Percentiles rank a stretch among this genome's conserved stretches.
These are phyloP conservation scores for Russula virescens DNA, from an alignment of 768 basidiomycete species.

Conservation along the genomic window DNA sequence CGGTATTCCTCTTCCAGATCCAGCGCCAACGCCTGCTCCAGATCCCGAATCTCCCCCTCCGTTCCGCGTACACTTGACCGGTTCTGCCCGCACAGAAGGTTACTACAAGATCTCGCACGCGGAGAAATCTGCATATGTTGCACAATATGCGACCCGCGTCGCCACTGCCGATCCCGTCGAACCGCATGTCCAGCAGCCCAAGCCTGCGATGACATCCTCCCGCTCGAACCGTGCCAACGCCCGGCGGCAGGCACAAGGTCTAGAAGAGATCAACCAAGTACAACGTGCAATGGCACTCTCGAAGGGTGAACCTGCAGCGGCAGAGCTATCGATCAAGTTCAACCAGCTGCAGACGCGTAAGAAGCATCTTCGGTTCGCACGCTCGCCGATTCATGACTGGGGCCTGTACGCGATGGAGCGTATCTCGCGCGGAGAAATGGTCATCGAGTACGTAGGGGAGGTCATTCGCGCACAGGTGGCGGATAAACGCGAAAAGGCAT, in stretches of 20 bases:
- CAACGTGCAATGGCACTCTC: conserved; percentile 73
- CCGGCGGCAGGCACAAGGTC: conserved; percentile 81
- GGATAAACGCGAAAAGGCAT: conserved; percentile 94
- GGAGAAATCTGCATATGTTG: conserved; percentile 88
- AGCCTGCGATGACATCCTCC: conserved; percentile 61
- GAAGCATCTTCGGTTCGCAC: conserved; percentile 93
- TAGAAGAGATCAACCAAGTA: conserved; percentile 93
- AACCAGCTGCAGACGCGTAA: conserved; percentile 97
- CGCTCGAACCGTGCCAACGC: conserved; percentile 91
- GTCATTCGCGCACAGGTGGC: conserved; percentile 92
- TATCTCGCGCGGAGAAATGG: conserved; percentile 93
- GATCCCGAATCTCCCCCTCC: conserved; percentile 41
- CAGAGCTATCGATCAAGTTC: conserved; percentile 85
- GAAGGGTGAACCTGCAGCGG: conserved; percentile 66
- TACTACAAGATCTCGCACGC: conserved; percentile 92
- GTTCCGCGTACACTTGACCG: conserved; percentile 74
- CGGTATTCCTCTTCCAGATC: conserved; percentile 27
- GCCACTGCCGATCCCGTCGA: conserved; percentile 37
- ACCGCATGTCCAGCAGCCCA: conserved; percentile 44
- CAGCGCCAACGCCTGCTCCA: conserved; percentile 28
- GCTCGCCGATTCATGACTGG: conserved; percentile 97
- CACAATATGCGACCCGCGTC: conserved; percentile 72
- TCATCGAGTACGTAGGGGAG: conserved; percentile 99
- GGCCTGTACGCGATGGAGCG: conserved; percentile 97
- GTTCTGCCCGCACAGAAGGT: conserved; percentile 89